Conservation (phyloP, 768 basidiomycete species). For the Rhodotorula babjevae region DNA sequence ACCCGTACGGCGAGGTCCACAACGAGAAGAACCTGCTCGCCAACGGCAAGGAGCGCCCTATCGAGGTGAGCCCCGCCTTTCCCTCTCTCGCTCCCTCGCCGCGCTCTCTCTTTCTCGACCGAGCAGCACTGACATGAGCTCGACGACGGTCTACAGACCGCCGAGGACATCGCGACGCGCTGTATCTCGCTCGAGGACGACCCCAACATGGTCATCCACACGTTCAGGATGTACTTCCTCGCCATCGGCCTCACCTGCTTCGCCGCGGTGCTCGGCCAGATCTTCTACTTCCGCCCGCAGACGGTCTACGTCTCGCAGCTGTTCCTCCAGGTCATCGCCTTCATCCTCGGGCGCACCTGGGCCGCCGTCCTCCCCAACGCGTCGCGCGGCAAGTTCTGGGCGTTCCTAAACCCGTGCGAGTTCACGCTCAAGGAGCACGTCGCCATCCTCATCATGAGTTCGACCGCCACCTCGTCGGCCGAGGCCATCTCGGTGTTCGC, state of each 20-base stretch:
- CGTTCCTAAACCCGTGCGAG: constrained; percentile 45
- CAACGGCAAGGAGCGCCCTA: constrained; percentile 40
- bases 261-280: constrained; percentile 41
- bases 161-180: constrained; percentile 34
- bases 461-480: constrained; percentile 30
- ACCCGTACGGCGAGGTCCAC: constrained; percentile 2
- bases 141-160: constrained; percentile 4
- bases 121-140: neutral
- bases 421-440: constrained; percentile 47
- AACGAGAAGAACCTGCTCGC: constrained; percentile 20
- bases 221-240: constrained; percentile 45
- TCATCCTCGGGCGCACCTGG: constrained; percentile 43
- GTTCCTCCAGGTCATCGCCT: constrained; percentile 46
- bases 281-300: constrained; percentile 51
- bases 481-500: constrained; percentile 37
- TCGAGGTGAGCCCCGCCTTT: constrained; percentile 19
- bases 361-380: constrained; percentile 32
- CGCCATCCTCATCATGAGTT: constrained; percentile 27
- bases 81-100: no score
- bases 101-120: no score
- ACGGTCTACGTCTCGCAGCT: constrained; percentile 43
- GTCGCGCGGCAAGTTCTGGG: constrained; percentile 40
- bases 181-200: constrained; percentile 39
- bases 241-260: constrained; percentile 45
- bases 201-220: constrained; percentile 36